Base-by-base conservation (phyloP, 306 rosid species). In the Castanea mollissima region DNA sequence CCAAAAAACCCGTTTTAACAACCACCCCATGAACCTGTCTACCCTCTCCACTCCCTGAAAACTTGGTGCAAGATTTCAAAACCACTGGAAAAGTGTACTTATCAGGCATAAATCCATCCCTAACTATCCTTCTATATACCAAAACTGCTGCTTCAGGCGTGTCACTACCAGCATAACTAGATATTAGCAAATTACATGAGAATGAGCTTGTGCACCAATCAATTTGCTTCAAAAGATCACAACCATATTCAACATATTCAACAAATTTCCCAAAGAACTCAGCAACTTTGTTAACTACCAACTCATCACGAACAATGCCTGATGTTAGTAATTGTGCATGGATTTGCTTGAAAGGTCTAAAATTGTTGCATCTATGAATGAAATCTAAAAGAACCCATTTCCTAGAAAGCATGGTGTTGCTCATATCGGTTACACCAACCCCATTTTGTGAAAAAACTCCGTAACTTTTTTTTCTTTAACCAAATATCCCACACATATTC, bases 1-100 rank as follows among this genome's bases (percentile, higher is more conserved):
- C 68, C 78, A 77, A 80, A 80, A 86, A 76, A 1, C 92, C 96
- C 80, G 76, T 80, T 80, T 80, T 90, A 9, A 86, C 64, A 75
- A 83, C 79, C 44, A 86, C 71, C 0, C 87, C 71, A 77, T 93
- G 98, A 70, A 90, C 81, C 88, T 87, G 90, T 79, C 80, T 86
- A 46, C 91, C 90, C 74, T 90, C 95, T 64, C 44, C 65, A 62
- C 76, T 83, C 52, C 95, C 97, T 25, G 58, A 75, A 84, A 86
- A 91, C 86, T 84, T 89, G 8, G 90, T 76, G 86, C 98, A 92
- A n/a, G 95, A 87, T 82, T 93, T 93, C 79, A 93, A 44, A 82
- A 88, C 83, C 13, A 89, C 89, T 2, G 95, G 92, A 69, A 91
- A 73, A 67, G 93, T 91, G 76, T 70, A 93, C 55, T 79, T 81